Evolutionary conservation across 257 asterid species (phyloP).

Genomic region (Thymus mandschuricus): DNA sequence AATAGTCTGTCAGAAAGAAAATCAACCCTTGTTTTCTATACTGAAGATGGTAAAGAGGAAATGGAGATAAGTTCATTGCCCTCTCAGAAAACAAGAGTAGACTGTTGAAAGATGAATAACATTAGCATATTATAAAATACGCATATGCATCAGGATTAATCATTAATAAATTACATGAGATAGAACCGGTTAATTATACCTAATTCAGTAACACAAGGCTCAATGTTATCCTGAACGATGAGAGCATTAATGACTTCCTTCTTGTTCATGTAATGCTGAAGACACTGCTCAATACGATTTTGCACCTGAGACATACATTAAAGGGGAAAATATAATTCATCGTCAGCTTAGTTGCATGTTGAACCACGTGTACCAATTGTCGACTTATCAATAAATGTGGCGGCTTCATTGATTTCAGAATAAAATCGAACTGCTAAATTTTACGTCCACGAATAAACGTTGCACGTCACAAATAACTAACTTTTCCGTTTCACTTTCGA

Average conservation of each 20-base stretch:
- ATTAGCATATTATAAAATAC: background rate
- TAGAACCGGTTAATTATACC: constrained; percentile 45
- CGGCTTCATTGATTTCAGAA: constrained; percentile 3
- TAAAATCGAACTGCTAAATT: constrained; percentile 5
- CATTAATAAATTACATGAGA: background rate
- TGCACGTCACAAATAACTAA: background rate
- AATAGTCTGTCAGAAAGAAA: background rate
- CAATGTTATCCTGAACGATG: constrained; percentile 56
- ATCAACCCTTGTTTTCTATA: constrained; percentile 7
- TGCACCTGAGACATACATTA: constrained; percentile 60
- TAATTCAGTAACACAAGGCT: constrained; percentile 70
- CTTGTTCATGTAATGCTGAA: constrained; percentile 75
- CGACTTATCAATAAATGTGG: background rate
- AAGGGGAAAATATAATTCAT: constrained; percentile 21
- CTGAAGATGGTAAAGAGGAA: constrained; percentile 8
- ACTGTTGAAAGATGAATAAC: background rate
- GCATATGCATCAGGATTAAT: constrained; percentile 9
- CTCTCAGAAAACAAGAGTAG: constrained; percentile 13
- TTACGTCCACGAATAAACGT: background rate
- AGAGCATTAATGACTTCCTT: constrained; percentile 69
- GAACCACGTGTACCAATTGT: background rate
- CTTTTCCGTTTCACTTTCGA: background rate
- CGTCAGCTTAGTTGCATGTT: background rate
- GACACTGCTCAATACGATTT: constrained; percentile 72
- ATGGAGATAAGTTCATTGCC: constrained; percentile 9